Percentiles rank a stretch among this genome's conserved stretches.
These are phyloP conservation scores for Kitagawia praeruptora DNA, from an alignment of 129 eudicot species.

Conservation along the genomic window DNA sequence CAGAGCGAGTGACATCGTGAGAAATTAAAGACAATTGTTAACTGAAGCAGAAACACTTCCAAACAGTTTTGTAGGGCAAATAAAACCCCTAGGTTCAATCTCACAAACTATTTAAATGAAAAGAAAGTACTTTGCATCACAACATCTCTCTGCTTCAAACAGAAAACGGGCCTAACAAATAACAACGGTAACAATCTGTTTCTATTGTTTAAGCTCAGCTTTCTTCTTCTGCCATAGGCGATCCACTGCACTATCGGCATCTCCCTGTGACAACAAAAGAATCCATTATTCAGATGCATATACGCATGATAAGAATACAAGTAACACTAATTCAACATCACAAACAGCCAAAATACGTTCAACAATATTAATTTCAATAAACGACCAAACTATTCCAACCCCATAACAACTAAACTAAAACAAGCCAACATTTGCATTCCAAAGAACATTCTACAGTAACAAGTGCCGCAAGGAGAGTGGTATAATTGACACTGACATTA, in stretches of 20 bases:
- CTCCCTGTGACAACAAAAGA: neutral
- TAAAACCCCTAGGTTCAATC: neutral
- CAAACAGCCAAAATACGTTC: neutral
- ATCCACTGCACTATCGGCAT: constrained; percentile 11
- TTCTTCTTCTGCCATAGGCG: constrained; percentile 13
- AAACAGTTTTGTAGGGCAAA: neutral
- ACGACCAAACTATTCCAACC: too few species aligned
- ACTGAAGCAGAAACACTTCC: neutral
- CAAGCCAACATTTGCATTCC: neutral
- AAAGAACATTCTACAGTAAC: neutral
- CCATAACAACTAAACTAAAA: too few species aligned
- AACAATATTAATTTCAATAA: too few species aligned
- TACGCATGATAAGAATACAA: neutral
- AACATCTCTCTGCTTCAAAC: neutral
- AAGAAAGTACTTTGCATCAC: neutral
- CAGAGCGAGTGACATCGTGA: neutral
- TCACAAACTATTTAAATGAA: neutral
- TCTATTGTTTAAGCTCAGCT: constrained; percentile 5
- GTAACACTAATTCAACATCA: neutral
- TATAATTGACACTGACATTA: too few species aligned
- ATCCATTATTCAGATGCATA: neutral
- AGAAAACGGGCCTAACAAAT: neutral
- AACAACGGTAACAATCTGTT: neutral
- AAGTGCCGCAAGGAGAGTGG: too few species aligned
- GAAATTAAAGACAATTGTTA: neutral